Evolutionary conservation across 108 stramenopile genomes (phyloP).

Genomic region (Skeletonema potamos): DNA sequence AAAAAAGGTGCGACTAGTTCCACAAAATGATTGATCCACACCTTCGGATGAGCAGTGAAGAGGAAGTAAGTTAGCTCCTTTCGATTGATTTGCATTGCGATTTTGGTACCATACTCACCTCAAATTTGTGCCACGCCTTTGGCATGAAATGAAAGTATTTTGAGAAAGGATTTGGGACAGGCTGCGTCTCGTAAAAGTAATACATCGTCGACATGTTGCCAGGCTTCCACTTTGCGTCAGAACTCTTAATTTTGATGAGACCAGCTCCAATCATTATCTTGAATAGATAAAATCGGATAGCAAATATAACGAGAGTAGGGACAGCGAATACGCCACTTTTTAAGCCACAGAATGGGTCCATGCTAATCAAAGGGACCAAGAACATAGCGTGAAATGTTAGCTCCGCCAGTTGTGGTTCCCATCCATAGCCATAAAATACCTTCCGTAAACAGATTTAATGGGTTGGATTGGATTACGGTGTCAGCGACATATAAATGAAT

Average conservation of each 20-base stretch:
- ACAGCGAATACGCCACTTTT: constrained; percentile 19
- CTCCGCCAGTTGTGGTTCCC: constrained; percentile 74
- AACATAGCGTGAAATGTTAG: constrained; percentile 63
- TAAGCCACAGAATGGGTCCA: constrained; percentile 43
- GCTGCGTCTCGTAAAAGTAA: constrained; percentile 73
- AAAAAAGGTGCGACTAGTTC: constrained; percentile 67
- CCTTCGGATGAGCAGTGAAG: too few species aligned
- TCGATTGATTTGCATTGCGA: too few species aligned
- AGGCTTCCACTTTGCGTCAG: constrained; percentile 58
- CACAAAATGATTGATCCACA: constrained; percentile 65
- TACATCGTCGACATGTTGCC: constrained; percentile 63
- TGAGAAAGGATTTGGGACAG: constrained; percentile 65
- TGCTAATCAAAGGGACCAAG: constrained; percentile 57
- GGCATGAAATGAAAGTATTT: constrained; percentile 64
- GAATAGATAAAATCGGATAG: constrained; percentile 61
- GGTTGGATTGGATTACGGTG: too few species aligned
- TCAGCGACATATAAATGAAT: too few species aligned
- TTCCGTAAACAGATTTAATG: too few species aligned
- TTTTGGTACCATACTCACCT: too few species aligned
- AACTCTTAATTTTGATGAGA: constrained; percentile 56
- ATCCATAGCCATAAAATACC: constrained; percentile 69
- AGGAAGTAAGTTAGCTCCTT: too few species aligned
- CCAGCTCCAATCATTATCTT: constrained; percentile 77
- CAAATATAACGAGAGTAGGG: constrained; percentile 43
- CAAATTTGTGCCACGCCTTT: constrained; percentile 55